Base-by-base conservation (phyloP, 2,329 filamentous ascomycete species). In the Verticillium albo-atrum region DNA sequence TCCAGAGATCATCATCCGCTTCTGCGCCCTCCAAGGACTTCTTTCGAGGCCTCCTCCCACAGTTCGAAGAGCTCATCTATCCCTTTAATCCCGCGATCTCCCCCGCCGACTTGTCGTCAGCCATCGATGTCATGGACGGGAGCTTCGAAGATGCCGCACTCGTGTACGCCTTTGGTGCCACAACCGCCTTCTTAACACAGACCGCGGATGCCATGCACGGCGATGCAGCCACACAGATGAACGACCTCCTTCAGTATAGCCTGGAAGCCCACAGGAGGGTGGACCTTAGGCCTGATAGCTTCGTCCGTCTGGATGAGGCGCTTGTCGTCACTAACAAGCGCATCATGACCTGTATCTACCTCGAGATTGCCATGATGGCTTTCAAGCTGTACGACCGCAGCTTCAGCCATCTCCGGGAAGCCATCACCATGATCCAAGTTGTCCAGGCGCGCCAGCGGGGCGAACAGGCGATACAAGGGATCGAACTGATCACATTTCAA, bases 321-420 rank as follows among this genome's bases (percentile, higher is more conserved):
- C 71, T 75, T 3, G 71, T 72, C 1, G 72, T 77, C 12, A 77
- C 75, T 0, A 72, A 81, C 32, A 75, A 77, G 60, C 73, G 77
- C 37, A 74, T 79, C 15, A 77, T 82, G 72, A 80, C 78, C n/a
- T 79, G 75, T 42, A 71, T 83, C 52, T 83, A 82, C 62, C 74
- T 83, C 35, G 78, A 83, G 63, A 83, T 82, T 60, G 79, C 75
- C 65, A 73, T 79, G 42, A 79, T 83, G 75, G 76, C 74, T 3
- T 71, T 82, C 35, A 75, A 76, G 51, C 75, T 77, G 15, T 73
- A 74, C 60, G 78, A 83, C 55, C 73, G 79, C 32, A 79, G 79
- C 15, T 81, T 82, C 54, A 71, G 75, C 66, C 78, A 82, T 51
- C 75, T 84, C 42, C 74, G 81, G 6, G 81, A 84, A 62, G 77